phyloP scores from a whole-genome alignment of 108 stramenopile species.

The Nitzschia putrida region DNA sequence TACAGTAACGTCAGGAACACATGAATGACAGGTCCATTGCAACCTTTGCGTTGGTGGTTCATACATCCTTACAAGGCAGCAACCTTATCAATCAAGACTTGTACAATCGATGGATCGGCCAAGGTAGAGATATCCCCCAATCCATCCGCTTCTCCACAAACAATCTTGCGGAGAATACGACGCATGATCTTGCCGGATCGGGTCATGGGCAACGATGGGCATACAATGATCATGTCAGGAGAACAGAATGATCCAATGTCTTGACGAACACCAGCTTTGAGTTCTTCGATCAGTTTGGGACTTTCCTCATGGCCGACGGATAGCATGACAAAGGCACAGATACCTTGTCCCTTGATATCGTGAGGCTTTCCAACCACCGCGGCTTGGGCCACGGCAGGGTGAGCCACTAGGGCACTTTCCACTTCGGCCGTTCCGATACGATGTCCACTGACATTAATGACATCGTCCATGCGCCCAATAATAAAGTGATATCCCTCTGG shows the following conservation, averaged over 20 bases:
- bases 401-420: conserved; percentile 91
- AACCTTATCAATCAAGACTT: conserved; percentile 74
- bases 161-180: conserved; percentile 95
- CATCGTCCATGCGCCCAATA: conserved; percentile 97
- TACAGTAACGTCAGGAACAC: too few relatives aligned
- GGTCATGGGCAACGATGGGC: conserved; percentile 92
- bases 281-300: conserved; percentile 78
- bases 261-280: conserved; percentile 73
- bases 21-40: too few relatives aligned
- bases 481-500: conserved; percentile 95
- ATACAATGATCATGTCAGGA: conserved; percentile 85
- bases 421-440: conserved; percentile 96
- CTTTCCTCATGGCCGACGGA: conserved; percentile 62
- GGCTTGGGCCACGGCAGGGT: conserved; percentile 89
- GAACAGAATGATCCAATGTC: conserved; percentile 91
- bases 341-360: conserved; percentile 88
- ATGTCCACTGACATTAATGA: conserved; percentile 96
- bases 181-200: conserved; percentile 96
- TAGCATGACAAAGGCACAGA: conserved; percentile 83
- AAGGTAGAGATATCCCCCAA: conserved; percentile 94
- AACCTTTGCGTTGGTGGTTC: too few relatives aligned
- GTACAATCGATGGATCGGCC: conserved; percentile 95
- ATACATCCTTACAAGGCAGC: background rate
- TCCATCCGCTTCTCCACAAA: conserved; percentile 82
- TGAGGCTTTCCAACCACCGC: conserved; percentile 92